Conservation (phyloP, 257 asterid genomes). For the Asclepias syriaca region DNA sequence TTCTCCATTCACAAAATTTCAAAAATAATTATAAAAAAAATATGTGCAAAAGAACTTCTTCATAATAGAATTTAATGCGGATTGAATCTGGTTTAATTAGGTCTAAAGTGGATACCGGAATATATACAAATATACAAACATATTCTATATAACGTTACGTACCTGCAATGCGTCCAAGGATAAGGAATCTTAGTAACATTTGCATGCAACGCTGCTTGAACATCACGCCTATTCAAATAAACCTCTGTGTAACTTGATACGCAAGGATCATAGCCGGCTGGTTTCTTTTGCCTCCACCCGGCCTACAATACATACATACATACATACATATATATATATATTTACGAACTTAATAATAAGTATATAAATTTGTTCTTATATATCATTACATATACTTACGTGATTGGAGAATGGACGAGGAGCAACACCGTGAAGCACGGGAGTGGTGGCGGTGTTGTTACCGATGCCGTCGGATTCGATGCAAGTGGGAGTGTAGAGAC, state of each 20-base stretch:
- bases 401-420: conserved; percentile 32
- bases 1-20: no score
- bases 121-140: no score
- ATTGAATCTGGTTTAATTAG: no score
- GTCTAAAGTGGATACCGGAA: no score
- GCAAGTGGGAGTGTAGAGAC: conserved; percentile 62
- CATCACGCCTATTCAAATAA: conserved; percentile 67
- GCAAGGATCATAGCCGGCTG: conserved; percentile 78
- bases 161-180: conserved; percentile 86
- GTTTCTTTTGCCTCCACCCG: conserved; percentile 38
- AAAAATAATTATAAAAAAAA: no score
- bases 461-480: conserved; percentile 12
- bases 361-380: no score
- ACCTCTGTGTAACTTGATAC: conserved; percentile 34
- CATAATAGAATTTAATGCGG: no score
- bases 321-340: no score
- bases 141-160: background rate
- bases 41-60: no score
- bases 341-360: no score
- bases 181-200: conserved; percentile 65
- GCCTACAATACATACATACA: conserved; percentile 9
- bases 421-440: conserved; percentile 22
- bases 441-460: conserved; percentile 6
- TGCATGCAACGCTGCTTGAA: conserved; percentile 78
- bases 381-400: conserved; percentile 25